Evolutionary conservation across 1,284 basidiomycete genomes (phyloP), one percentile per base, ranked within the genome.

Genomic region (Rhodotorula mucilaginosa): DNA sequence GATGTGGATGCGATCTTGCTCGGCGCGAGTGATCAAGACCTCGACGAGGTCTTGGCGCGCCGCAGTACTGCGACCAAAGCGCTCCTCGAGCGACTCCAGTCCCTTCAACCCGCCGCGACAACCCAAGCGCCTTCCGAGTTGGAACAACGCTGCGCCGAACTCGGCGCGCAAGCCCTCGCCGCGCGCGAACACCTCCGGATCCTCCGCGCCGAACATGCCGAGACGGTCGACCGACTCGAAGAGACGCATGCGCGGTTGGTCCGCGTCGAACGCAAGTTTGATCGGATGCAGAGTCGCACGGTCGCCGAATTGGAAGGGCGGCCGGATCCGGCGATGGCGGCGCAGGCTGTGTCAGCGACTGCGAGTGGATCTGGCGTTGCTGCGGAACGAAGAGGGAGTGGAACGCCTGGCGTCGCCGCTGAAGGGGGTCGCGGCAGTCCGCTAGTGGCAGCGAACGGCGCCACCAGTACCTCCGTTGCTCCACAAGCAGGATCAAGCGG

Each of bases 251-350:
- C 68, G 21, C 65, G 65, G 6, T 68, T 79, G 46, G 62, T 74
- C 31, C 60, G 71, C 23, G 75, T 76, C 47, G 79, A 80, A 59
- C 78, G 75, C 65, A 72, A 73, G 39, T 70, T 78, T 15, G 79
- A 78, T 59, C 71, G 79, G 19, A 70, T 67, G 52, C 71, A 73
- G 39, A 76, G 73, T 44, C 61, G 66, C 6, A 78, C 79, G 8
- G 78, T 79, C 19, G 73, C 73, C 1, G 72, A 71, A 46, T 34
- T 80, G 57, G 76, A 78, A 56, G 75, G 74, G 31, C 67, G 73
- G 19, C 57, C 67, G 15, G 71, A 49, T 12, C 54, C 57, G 23
- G 13, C 54, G 54, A 15, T 6, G n/a, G 54, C 54, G 52, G 26
- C 13, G 6, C n/a, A 26, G 15, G 21, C n/a, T 10, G 13, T n/a